phyloP scores from a whole-genome alignment of 2,329 filamentous ascomycete genomes.

The Fusarium verticillioides region DNA sequence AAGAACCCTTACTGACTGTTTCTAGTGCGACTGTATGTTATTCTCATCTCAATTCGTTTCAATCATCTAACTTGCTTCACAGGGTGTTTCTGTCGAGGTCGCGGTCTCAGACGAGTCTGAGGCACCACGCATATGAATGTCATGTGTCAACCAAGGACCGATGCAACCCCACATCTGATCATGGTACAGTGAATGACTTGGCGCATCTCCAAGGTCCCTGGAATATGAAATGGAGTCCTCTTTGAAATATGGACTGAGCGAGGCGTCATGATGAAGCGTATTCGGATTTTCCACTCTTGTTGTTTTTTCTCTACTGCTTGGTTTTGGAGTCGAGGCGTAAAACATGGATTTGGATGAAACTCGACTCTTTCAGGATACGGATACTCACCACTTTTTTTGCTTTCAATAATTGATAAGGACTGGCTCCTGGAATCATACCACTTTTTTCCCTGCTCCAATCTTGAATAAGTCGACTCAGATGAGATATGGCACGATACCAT shows the following conservation, averaged over 20 bases:
- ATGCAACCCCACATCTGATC: conserved; percentile 15
- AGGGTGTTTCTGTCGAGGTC: conserved; percentile 52
- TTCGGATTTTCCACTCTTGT: not conserved
- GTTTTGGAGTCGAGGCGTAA: conserved; percentile 28
- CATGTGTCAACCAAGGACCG: conserved; percentile 2
- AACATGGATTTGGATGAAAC: conserved; percentile 20
- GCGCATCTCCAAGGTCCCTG: conserved; percentile 15
- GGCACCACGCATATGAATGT: not conserved
- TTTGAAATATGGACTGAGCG: conserved; percentile 5
- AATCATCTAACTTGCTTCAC: conserved; percentile 18
- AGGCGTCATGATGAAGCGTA: conserved; percentile 10
- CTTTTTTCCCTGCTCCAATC: conserved; percentile 2
- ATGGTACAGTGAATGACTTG: conserved; percentile 11
- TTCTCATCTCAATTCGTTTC: not conserved
- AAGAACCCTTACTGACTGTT: conserved; percentile 44
- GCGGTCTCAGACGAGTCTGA: conserved; percentile 46
- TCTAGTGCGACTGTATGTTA: conserved; percentile 60
- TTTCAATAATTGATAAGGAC: not conserved
- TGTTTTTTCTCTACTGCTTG: not conserved
- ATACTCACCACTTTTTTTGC: conserved; percentile 19
- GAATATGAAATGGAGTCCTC: conserved; percentile 8
- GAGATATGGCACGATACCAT: conserved; percentile 29
- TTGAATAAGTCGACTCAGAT: not conserved
- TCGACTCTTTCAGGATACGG: conserved; percentile 35
- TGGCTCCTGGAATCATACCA: conserved; percentile 10